Evolutionary conservation across 1,139 yeast species (phyloP).

Genomic region (Suhomyces wounanorum): DNA sequence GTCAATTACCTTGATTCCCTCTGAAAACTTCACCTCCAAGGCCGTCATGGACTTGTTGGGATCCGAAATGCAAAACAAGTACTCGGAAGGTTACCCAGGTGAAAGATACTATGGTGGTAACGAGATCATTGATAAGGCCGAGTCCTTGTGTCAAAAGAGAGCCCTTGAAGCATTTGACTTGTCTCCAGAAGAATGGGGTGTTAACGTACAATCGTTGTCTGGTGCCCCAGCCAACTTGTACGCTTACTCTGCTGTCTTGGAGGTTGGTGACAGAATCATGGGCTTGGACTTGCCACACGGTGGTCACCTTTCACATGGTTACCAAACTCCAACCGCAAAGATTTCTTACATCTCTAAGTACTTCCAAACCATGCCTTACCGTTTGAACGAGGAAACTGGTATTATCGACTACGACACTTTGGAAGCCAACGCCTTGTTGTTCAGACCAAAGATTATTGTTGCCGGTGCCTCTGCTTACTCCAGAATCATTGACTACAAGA

Average conservation of each 20-base stretch:
- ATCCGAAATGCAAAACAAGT: constrained; percentile 95
- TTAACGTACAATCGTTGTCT: constrained; percentile 88
- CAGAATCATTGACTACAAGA: constrained; percentile 84
- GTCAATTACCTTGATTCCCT: constrained; percentile 88
- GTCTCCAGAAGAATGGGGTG: constrained; percentile 87
- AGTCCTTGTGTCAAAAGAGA: constrained; percentile 84
- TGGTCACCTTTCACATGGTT: constrained; percentile 95
- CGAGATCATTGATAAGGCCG: constrained; percentile 90
- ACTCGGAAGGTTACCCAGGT: constrained; percentile 98
- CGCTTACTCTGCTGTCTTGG: constrained; percentile 88
- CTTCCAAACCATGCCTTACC: constrained; percentile 96
- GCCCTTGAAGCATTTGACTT: constrained; percentile 84
- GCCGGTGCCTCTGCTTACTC: constrained; percentile 98
- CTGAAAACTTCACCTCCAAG: constrained; percentile 92
- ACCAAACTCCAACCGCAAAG: constrained; percentile 85
- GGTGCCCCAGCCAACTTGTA: constrained; percentile 97
- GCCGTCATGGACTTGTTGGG: constrained; percentile 94
- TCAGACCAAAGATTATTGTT: constrained; percentile 91
- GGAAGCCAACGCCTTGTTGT: constrained; percentile 78
- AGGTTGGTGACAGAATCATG: constrained; percentile 92
- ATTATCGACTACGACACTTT: constrained; percentile 88
- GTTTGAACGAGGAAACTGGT: constrained; percentile 83
- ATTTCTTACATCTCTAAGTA: constrained; percentile 90
- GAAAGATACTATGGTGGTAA: constrained; percentile 98
- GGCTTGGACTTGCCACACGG: constrained; percentile 97